These are phyloP conservation scores for Apostasia ramifera DNA, from an alignment of 106 monocot genomes.

Conservation along the genomic window DNA sequence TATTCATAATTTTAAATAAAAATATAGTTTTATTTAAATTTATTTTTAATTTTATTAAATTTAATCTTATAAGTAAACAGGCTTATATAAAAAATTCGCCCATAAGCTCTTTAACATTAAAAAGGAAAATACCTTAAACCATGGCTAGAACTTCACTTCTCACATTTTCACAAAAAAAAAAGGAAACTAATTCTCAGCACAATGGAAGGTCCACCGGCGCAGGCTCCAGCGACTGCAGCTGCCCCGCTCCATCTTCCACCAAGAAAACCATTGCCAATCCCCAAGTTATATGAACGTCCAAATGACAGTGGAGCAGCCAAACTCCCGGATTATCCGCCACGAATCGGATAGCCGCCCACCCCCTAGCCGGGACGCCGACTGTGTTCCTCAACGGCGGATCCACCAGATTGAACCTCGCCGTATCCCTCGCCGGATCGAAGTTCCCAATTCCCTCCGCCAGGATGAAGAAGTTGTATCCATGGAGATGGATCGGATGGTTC, in stretches of 20 bases:
- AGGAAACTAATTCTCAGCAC: conserved; percentile 15
- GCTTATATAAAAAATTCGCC: too few species aligned
- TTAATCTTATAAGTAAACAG: too few species aligned
- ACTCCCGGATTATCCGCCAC: conserved; percentile 62
- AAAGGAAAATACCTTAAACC: too few species aligned
- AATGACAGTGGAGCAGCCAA: conserved; percentile 65
- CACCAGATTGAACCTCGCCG: conserved; percentile 38
- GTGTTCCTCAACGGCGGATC: conserved; percentile 64
- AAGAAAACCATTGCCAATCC: conserved; percentile 63
- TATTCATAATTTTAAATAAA: too few species aligned
- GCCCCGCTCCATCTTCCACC: conserved; percentile 50
- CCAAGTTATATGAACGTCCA: conserved; percentile 64
- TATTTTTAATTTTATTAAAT: too few species aligned
- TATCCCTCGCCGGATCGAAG: conserved; percentile 41
- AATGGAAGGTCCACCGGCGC: conserved; percentile 40
- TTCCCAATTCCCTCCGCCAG: conserved; percentile 56
- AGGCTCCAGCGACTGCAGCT: conserved; percentile 28
- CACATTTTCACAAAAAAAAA: too few species aligned
- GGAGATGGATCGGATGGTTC: conserved; percentile 64
- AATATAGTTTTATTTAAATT: too few species aligned
- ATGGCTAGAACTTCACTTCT: too few species aligned
- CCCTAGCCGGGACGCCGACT: conserved; percentile 40
- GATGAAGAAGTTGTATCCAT: conserved; percentile 63
- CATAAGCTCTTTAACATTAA: too few species aligned
- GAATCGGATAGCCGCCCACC: conserved; percentile 64